Evolutionary conservation across 2,329 filamentous ascomycete species (phyloP).

Genomic region (Pestalotiopsis sp.): DNA sequence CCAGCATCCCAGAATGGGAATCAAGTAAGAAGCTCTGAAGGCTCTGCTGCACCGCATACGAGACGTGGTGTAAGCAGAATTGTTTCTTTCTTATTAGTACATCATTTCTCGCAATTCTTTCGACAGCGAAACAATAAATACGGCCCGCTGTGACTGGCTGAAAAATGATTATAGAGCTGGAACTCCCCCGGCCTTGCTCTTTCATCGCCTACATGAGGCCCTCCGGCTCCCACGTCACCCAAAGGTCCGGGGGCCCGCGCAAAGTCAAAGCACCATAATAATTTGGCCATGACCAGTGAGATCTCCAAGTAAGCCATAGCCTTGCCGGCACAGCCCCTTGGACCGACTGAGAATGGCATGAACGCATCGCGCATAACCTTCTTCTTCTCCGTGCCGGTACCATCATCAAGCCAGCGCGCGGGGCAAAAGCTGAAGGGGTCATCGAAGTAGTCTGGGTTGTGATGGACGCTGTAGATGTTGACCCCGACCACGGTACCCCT

Average conservation of each 20-base stretch:
- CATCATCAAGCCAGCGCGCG: not conserved
- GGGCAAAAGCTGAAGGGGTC: not conserved
- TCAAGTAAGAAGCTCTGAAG: conserved; percentile 15
- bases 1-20: conserved; percentile 13
- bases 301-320: conserved; percentile 24
- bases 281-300: conserved; percentile 22
- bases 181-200: not conserved
- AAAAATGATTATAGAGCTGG: not conserved
- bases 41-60: conserved; percentile 15
- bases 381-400: conserved; percentile 12
- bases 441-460: not conserved
- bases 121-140: not conserved
- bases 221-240: not conserved
- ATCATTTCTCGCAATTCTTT: not conserved
- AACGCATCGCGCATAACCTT: conserved; percentile 18
- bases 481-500: not conserved
- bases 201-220: not conserved
- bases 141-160: not conserved
- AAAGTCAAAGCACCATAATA: conserved; percentile 13
- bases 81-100: not conserved
- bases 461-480: not conserved
- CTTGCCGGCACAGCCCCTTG: conserved; percentile 38
- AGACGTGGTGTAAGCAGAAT: not conserved
- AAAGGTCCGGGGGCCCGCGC: not conserved
- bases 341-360: conserved; percentile 36